Percentiles rank a stretch among this genome's conserved stretches.
phyloP scores from a whole-genome alignment of 768 basidiomycete species.

The Mycena filopes region DNA sequence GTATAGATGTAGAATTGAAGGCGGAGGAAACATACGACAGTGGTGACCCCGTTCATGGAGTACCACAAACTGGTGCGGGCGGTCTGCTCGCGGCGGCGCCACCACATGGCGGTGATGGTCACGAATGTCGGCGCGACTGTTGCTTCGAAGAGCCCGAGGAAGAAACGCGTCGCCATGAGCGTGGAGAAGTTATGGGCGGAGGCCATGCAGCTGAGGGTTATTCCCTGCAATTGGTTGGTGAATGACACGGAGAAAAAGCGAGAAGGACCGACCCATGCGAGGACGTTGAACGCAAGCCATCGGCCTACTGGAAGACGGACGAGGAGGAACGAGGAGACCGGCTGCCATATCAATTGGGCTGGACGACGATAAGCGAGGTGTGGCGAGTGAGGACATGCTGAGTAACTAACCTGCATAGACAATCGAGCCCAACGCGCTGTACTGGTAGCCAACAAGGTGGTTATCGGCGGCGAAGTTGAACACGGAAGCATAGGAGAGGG shows the following conservation, averaged over 20 bases:
- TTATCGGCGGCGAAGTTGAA: slow-evolving; percentile 25
- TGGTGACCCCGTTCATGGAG: slow-evolving; percentile 33
- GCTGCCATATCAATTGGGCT: slow-evolving; percentile 35
- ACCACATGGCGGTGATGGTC: slow-evolving; percentile 37
- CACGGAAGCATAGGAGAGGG: slow-evolving; percentile 31
- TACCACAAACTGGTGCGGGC: slow-evolving; percentile 31
- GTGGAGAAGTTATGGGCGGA: slow-evolving; percentile 25
- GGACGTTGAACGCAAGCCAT: slow-evolving; percentile 43
- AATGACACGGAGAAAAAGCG: neutral
- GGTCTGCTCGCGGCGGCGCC: slow-evolving; percentile 33
- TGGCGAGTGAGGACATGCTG: neutral
- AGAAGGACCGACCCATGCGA: slow-evolving; percentile 40
- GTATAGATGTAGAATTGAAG: neutral
- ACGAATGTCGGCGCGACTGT: slow-evolving; percentile 31
- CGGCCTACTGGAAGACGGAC: slow-evolving; percentile 42
- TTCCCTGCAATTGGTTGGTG: slow-evolving; percentile 9
- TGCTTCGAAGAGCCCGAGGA: slow-evolving; percentile 34
- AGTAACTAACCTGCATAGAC: slow-evolving; percentile 31
- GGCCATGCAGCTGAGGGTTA: slow-evolving; percentile 30
- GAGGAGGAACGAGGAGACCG: slow-evolving; percentile 32
- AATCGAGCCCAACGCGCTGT: slow-evolving; percentile 26
- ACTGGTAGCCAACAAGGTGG: slow-evolving; percentile 30
- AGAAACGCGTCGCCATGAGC: slow-evolving; percentile 30
- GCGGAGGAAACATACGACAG: slow-evolving; percentile 16
- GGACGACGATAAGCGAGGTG: neutral